Conservation (phyloP, 805 yeast genomes). For the Vanderwaltozyma polyspora region DNA sequence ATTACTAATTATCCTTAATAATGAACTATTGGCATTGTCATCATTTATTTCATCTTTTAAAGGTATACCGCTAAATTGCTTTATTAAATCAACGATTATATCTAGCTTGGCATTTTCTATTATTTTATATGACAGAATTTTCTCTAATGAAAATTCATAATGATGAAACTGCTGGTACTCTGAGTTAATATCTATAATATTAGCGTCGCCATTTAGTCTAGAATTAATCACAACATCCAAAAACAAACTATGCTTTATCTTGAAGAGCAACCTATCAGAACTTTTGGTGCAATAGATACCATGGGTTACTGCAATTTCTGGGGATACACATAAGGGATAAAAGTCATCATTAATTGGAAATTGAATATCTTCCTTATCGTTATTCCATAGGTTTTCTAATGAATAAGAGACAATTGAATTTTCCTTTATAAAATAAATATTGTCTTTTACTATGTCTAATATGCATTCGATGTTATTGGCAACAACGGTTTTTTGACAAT, state of each 20-base stretch:
- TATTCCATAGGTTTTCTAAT: constrained; percentile 19
- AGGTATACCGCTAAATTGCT: too few relatives aligned
- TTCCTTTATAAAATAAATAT: constrained; percentile 15
- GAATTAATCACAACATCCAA: constrained; percentile 21
- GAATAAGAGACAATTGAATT: constrained; percentile 9
- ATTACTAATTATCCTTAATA: constrained; percentile 26
- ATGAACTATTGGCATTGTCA: not conserved
- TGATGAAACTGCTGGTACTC: constrained; percentile 18
- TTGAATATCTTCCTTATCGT: constrained; percentile 7
- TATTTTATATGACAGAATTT: constrained; percentile 21
- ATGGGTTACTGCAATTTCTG: constrained; percentile 21
- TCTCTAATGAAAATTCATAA: constrained; percentile 27
- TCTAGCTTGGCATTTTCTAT: constrained; percentile 15
- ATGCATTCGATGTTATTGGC: constrained; percentile 20
- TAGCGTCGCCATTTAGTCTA: constrained; percentile 7
- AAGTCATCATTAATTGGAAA: constrained; percentile 18
- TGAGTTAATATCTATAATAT: constrained; percentile 11
- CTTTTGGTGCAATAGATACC: constrained; percentile 15
- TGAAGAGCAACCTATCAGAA: constrained; percentile 1
- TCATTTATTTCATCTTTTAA: constrained; percentile 3
- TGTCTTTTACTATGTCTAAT: constrained; percentile 17
- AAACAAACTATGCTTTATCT: constrained; percentile 17
- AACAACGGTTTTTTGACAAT: constrained; percentile 9
- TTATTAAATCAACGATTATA: constrained; percentile 16
- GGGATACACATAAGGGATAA: constrained; percentile 21